Base-by-base conservation (phyloP, 2,329 filamentous ascomycete species). In the Fusarium beomiforme region DNA sequence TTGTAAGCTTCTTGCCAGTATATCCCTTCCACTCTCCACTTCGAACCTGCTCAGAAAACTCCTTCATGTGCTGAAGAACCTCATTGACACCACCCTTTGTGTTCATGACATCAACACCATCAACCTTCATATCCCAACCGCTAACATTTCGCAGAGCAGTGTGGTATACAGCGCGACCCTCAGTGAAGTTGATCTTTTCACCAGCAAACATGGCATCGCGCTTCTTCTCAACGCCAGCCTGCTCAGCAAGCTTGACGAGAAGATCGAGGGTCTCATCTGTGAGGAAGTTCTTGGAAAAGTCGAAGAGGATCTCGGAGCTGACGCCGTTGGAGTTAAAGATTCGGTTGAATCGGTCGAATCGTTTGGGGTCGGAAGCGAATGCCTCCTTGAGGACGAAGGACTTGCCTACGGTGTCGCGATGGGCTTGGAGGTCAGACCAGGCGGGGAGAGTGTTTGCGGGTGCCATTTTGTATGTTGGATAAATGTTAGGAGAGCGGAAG, bases 111-210 rank as follows among this genome's bases (percentile, higher is more conserved):
- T 97, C 95, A 84, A 94, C 86, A 69, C 95, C 95, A 74, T 98
- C 92, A 34, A 98, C 96, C 83, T 93, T 86, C 86, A 92, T 91
- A 29, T 88, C 90, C 88, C 93, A 90, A 81, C 93, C 94, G 81
- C 90, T 88, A 72, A 94, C 91, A 82, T 99, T 99, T 81, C 96
- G 92, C 79, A 99, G 89, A 51, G 96, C 96, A 75, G 93, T 89
- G 85, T 99, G 96, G 86, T 97, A 97, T 73, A 99, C 96, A 73
- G 96, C 96, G 73, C 96, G 92, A 80, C 95, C 87, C 87, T 99
- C 96, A 67, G 96, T 99, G 85, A 98, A 98, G 89, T 99, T 99
- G 88, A 99, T 98, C 89, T 97, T 95, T 80, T 98, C 93, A 76
- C 96, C 96, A 64, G 90, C 91, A 84, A 99, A 99, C 95, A 99